These are phyloP conservation scores for Ceratocystis cacaofunesta DNA, from an alignment of 2,329 filamentous ascomycete genomes.

Conservation along the genomic window DNA sequence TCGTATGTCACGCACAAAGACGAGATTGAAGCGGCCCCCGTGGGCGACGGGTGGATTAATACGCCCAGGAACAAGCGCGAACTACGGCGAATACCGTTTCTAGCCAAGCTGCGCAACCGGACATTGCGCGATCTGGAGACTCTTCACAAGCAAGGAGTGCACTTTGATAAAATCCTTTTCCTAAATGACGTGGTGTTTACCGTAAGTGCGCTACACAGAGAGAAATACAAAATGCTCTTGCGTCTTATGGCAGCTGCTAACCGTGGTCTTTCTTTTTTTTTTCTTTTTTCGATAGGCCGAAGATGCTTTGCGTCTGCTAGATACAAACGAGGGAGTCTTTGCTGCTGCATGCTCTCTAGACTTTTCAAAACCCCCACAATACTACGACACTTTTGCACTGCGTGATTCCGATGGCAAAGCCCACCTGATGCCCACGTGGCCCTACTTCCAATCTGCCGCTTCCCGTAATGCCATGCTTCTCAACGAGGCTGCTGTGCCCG, in stretches of 20 bases:
- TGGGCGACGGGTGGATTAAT: slow-evolving; percentile 45
- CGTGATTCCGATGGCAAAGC: slow-evolving; percentile 38
- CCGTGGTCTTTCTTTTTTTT: not conserved
- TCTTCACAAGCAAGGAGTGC: slow-evolving; percentile 34
- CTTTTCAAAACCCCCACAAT: slow-evolving; percentile 37
- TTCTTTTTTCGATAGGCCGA: slow-evolving; percentile 27
- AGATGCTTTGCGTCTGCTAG: slow-evolving; percentile 40
- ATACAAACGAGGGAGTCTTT: slow-evolving; percentile 43
- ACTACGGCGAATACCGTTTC: slow-evolving; percentile 52
- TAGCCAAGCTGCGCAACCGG: slow-evolving; percentile 48
- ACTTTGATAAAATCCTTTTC: slow-evolving; percentile 44
- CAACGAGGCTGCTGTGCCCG: slow-evolving; percentile 32
- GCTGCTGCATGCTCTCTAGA: slow-evolving; percentile 49
- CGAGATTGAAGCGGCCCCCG: slow-evolving; percentile 32
- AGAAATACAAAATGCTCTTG: not conserved
- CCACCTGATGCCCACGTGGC: slow-evolving; percentile 40
- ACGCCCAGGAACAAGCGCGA: slow-evolving; percentile 40
- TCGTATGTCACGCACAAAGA: slow-evolving; percentile 45
- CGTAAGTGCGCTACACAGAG: slow-evolving; percentile 23
- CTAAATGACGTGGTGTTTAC: slow-evolving; percentile 50
- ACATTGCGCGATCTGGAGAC: slow-evolving; percentile 44
- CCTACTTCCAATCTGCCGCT: slow-evolving; percentile 37
- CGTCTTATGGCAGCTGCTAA: not conserved
- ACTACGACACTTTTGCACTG: slow-evolving; percentile 50
- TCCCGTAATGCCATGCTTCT: slow-evolving; percentile 40